These are phyloP conservation scores for Aegilops umbellulata DNA, from an alignment of 176 grass and related monocot species.

Conservation along the genomic window DNA sequence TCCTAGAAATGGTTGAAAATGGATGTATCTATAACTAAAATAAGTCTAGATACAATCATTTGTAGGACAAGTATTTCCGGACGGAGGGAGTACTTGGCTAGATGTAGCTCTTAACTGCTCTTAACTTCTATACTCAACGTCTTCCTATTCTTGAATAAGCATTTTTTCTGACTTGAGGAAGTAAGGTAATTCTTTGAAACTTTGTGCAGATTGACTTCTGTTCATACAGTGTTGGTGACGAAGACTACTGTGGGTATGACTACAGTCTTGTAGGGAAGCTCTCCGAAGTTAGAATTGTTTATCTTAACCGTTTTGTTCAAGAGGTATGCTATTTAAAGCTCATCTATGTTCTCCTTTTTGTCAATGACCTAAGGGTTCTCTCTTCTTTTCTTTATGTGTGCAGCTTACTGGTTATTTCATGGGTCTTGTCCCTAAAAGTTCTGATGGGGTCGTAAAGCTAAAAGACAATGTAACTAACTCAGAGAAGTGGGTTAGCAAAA, in stretches of 20 bases:
- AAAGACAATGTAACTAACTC: slow-evolving; percentile 83
- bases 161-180: slow-evolving; percentile 12
- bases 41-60: no score
- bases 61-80: no score
- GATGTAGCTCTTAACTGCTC: slow-evolving; percentile 1
- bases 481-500: slow-evolving; percentile 92
- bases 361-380: slow-evolving; percentile 8
- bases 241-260: slow-evolving; percentile 91
- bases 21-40: no score
- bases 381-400: neutral
- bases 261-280: slow-evolving; percentile 85
- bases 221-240: slow-evolving; percentile 82
- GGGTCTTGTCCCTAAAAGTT: slow-evolving; percentile 85
- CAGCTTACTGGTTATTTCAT: slow-evolving; percentile 90
- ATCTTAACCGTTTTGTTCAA: slow-evolving; percentile 98
- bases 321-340: slow-evolving; percentile 61
- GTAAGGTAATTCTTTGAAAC: slow-evolving; percentile 17
- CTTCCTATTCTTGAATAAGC: slow-evolving; percentile 10
- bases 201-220: slow-evolving; percentile 82
- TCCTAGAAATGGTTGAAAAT: no score
- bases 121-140: slow-evolving; percentile 11
- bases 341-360: slow-evolving; percentile 20
- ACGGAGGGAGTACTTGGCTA: no score
- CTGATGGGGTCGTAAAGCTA: slow-evolving; percentile 68
- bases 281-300: slow-evolving; percentile 99